Evolutionary conservation across 305 asterid genomes (phyloP).

Genomic region (Caryopteris hybrid): DNA sequence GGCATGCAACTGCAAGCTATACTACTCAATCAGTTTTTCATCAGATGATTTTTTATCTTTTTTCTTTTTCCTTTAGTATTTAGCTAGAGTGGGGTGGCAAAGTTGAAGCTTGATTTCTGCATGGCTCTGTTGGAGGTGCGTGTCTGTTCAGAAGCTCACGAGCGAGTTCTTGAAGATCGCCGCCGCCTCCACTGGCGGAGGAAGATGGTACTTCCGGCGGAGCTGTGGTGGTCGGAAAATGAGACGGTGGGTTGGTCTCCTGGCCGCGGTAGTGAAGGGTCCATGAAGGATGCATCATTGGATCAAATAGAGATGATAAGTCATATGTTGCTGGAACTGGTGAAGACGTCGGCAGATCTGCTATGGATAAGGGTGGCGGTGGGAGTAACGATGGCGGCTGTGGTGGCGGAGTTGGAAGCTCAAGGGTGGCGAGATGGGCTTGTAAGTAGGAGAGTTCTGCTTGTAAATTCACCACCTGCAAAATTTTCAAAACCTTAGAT

Average conservation of each 20-base stretch:
- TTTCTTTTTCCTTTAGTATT: too few species aligned
- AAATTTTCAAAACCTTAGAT: too few species aligned
- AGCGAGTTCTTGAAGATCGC: conserved; percentile 61
- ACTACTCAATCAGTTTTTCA: too few species aligned
- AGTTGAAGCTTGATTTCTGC: conserved; percentile 44
- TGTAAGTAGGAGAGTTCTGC: conserved; percentile 75
- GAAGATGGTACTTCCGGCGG: conserved; percentile 23
- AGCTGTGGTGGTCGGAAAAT: conserved; percentile 19
- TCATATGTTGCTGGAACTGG: conserved; percentile 51
- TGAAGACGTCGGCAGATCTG: conserved; percentile 72
- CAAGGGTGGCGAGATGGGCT: conserved; percentile 66
- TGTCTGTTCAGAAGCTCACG: conserved; percentile 57
- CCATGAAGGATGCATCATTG: conserved; percentile 54
- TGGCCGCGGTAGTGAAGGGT: conserved; percentile 38
- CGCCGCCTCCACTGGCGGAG: conserved; percentile 27
- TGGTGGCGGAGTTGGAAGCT: conserved; percentile 66
- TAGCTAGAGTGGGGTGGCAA: too few species aligned
- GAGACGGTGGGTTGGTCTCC: conserved; percentile 35
- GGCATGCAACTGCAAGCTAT: too few species aligned
- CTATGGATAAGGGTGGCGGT: conserved; percentile 44
- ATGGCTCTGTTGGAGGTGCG: conserved; percentile 33
- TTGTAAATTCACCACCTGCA: conserved; percentile 80
- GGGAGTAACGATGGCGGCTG: conserved; percentile 32
- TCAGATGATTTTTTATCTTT: too few species aligned
- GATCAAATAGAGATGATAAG: conserved; percentile 64